Percentiles rank a stretch among this genome's conserved stretches.
These are phyloP conservation scores for Cadophora sp. DNA, from an alignment of 2,329 filamentous ascomycete genomes.

Conservation along the genomic window DNA sequence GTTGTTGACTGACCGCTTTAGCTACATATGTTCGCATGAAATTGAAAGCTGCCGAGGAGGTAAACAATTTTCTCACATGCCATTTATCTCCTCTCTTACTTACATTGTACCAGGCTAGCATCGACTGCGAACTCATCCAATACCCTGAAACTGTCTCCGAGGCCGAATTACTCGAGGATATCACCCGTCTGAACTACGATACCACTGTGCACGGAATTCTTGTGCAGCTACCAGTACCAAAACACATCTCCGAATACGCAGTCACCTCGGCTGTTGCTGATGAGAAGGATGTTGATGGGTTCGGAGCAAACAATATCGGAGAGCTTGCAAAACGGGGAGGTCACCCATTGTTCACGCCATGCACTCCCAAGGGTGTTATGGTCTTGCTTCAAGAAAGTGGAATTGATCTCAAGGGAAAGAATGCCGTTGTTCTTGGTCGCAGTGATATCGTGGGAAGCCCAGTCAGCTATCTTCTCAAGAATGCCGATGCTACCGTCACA, in stretches of 20 bases:
- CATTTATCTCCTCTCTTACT: constrained; percentile 18
- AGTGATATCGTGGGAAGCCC: constrained; percentile 98
- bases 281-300: constrained; percentile 98
- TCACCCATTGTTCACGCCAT: constrained; percentile 86
- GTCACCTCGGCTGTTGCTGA: constrained; percentile 90
- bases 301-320: constrained; percentile 92
- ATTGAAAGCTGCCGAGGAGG: constrained; percentile 93
- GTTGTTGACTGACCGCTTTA: constrained; percentile 47
- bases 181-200: constrained; percentile 86
- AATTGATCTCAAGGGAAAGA: constrained; percentile 85
- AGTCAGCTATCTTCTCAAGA: constrained; percentile 93
- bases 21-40: constrained; percentile 99
- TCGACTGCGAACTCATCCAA: constrained; percentile 85
- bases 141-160: constrained; percentile 83
- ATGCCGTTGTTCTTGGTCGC: constrained; percentile 90
- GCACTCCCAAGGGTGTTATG: constrained; percentile 98
- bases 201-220: constrained; percentile 87
- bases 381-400: constrained; percentile 84
- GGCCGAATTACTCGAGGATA: constrained; percentile 82
- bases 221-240: constrained; percentile 90
- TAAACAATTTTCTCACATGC: constrained; percentile 48
- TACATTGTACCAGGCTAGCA: constrained; percentile 72
- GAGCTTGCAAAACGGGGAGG: constrained; percentile 96
- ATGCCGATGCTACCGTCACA: constrained; percentile 95
- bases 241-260: constrained; percentile 86